These are phyloP conservation scores for Ceratobasidium sp. DNA, from an alignment of 1,284 basidiomycete species.

Conservation along the genomic window DNA sequence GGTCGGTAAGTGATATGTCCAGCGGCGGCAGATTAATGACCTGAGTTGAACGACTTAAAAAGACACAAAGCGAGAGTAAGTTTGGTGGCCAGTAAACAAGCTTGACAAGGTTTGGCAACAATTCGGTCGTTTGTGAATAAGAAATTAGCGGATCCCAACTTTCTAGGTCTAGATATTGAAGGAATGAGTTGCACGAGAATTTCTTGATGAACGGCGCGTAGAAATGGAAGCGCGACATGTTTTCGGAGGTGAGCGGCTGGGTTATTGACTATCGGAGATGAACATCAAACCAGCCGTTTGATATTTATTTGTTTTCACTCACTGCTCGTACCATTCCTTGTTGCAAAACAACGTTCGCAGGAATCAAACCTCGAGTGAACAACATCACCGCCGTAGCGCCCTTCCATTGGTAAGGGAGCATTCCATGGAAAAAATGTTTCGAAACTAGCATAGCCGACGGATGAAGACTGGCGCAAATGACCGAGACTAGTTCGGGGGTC, in stretches of 20 bases:
- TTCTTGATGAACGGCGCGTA: neutral
- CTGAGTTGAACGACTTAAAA: neutral
- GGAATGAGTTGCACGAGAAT: neutral
- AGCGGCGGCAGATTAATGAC: too few relatives aligned
- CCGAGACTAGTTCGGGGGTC: neutral
- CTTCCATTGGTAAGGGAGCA: neutral
- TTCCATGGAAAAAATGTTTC: conserved; percentile 6
- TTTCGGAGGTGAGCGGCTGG: neutral
- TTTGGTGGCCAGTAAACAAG: neutral
- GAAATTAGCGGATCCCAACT: neutral
- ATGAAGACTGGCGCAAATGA: neutral
- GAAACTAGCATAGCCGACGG: neutral
- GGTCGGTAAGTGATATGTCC: too few relatives aligned
- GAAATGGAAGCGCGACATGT: conserved; percentile 3
- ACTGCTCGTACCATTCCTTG: neutral
- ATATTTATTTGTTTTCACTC: neutral
- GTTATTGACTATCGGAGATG: neutral
- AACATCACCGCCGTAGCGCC: neutral
- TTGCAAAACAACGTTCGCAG: neutral
- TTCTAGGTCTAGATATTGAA: neutral
- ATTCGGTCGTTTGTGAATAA: neutral
- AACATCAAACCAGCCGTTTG: neutral
- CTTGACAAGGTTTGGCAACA: neutral
- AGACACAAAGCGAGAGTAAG: neutral
- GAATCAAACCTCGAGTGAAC: neutral